A percentile compares a stretch with the other conserved stretches of the same genome.
Conservation (phyloP, 2,329 filamentous ascomycete species). For the Rhinocladiella similis region DNA sequence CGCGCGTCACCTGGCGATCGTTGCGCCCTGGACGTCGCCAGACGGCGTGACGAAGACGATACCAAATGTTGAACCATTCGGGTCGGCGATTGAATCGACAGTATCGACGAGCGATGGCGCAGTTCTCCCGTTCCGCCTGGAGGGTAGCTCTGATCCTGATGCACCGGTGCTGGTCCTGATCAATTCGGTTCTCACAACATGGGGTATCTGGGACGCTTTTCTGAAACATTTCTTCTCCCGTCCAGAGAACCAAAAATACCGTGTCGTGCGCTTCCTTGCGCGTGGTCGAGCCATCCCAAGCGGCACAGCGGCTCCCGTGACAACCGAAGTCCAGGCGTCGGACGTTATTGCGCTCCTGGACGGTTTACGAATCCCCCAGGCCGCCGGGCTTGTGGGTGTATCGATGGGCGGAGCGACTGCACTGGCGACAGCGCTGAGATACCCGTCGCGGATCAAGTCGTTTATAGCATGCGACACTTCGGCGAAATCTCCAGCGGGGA, state of each 20-base stretch:
- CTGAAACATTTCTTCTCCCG: conserved; percentile 60
- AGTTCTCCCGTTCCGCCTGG: conserved; percentile 69
- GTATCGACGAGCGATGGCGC: conserved; percentile 69
- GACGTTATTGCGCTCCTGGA: conserved; percentile 69
- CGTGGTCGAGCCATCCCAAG: conserved; percentile 62
- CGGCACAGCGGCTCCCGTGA: conserved; percentile 39
- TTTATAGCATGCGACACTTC: conserved; percentile 82
- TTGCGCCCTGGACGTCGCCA: conserved; percentile 54
- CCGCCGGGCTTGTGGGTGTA: conserved; percentile 71
- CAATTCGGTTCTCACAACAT: conserved; percentile 78
- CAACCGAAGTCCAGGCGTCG: conserved; percentile 64
- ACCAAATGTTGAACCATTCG: conserved; percentile 39
- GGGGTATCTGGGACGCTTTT: conserved; percentile 79
- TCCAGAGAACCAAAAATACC: conserved; percentile 61
- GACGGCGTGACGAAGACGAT: conserved; percentile 59
- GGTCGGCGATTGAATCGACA: conserved; percentile 63
- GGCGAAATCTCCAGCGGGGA: conserved; percentile 67
- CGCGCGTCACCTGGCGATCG: conserved; percentile 63
- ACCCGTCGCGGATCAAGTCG: conserved; percentile 58
- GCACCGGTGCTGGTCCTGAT: conserved; percentile 73
- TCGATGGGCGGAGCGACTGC: conserved; percentile 79
- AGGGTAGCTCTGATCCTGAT: conserved; percentile 62
- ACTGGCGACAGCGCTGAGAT: conserved; percentile 70
- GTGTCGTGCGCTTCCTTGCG: conserved; percentile 74
- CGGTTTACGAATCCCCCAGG: conserved; percentile 66